A percentile compares a stretch with the other conserved stretches of the same genome.
phyloP scores from a whole-genome alignment of 257 asterid genomes.

The Solanum megistacrolobum region DNA sequence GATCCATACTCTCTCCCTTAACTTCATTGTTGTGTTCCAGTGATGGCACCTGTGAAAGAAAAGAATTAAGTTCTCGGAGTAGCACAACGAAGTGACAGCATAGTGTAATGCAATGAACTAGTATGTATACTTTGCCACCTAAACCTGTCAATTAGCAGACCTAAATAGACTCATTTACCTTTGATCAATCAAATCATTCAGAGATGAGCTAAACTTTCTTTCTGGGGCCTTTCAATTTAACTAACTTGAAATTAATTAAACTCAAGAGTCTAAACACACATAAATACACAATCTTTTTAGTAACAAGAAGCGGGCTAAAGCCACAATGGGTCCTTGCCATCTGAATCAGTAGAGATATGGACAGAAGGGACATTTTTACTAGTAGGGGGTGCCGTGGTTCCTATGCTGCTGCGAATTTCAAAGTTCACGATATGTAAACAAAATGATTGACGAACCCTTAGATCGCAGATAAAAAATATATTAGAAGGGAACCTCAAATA shows the following conservation, averaged over 20 bases:
- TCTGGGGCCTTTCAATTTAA: neutral
- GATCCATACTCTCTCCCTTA: conserved; percentile 87
- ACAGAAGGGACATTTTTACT: neutral
- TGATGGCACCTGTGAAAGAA: conserved; percentile 52
- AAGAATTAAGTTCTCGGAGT: neutral
- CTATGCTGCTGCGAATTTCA: neutral
- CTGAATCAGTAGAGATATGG: neutral
- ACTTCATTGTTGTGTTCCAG: conserved; percentile 72
- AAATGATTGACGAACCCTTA: neutral
- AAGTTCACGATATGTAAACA: neutral
- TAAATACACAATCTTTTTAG: neutral
- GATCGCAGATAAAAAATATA: neutral
- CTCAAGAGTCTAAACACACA: neutral
- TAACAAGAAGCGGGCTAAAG: neutral
- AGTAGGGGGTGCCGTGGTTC: neutral
- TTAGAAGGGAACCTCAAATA: neutral
- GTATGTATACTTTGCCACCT: neutral
- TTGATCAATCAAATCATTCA: neutral
- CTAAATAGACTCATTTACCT: neutral
- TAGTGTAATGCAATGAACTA: neutral
- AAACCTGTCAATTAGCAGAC: neutral
- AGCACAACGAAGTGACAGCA: neutral
- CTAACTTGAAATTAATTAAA: neutral
- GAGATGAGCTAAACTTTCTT: neutral
- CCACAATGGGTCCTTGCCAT: neutral